Conservation (phyloP, 108 stramenopile species). For the Phaeodactylum tricornutum region DNA sequence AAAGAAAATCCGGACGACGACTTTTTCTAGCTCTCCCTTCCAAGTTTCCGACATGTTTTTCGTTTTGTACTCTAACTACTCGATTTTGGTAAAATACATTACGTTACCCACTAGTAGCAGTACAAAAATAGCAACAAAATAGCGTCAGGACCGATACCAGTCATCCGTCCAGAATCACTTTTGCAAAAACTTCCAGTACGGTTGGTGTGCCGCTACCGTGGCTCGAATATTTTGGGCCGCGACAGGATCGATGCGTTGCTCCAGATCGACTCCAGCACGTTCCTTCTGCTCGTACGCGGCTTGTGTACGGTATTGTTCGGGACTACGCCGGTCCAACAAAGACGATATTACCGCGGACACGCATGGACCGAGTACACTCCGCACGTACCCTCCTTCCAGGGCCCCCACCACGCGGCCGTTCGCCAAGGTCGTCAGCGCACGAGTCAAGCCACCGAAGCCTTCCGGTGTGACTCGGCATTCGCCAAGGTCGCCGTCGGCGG, state of each 20-base stretch:
- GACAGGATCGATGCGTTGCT: conserved; percentile 24
- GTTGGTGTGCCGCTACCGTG: conserved; percentile 21
- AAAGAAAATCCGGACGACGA: conserved; percentile 5
- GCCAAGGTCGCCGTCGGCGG: conserved; percentile 51
- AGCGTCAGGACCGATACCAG: too few relatives aligned
- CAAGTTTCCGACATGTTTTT: background rate
- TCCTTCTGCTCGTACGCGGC: conserved; percentile 14
- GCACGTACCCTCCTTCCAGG: conserved; percentile 45
- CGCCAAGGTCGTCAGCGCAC: conserved; percentile 28
- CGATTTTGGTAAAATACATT: too few relatives aligned
- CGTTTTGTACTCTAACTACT: background rate
- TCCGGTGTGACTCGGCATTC: conserved; percentile 47
- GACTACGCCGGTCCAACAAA: conserved; percentile 16
- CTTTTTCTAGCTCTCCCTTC: background rate
- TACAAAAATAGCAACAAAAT: too few relatives aligned
- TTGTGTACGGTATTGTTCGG: too few relatives aligned
- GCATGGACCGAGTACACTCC: conserved; percentile 35
- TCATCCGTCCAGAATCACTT: too few relatives aligned
- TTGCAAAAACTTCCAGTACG: conserved; percentile 35
- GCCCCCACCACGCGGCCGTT: conserved; percentile 31
- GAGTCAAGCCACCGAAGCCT: conserved; percentile 48
- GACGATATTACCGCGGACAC: conserved; percentile 23
- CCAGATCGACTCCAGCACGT: conserved; percentile 17
- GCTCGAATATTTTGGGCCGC: conserved; percentile 36
- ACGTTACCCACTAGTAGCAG: too few relatives aligned